Conservation (phyloP, 108 stramenopile species). For the Epithemia pelagica region DNA sequence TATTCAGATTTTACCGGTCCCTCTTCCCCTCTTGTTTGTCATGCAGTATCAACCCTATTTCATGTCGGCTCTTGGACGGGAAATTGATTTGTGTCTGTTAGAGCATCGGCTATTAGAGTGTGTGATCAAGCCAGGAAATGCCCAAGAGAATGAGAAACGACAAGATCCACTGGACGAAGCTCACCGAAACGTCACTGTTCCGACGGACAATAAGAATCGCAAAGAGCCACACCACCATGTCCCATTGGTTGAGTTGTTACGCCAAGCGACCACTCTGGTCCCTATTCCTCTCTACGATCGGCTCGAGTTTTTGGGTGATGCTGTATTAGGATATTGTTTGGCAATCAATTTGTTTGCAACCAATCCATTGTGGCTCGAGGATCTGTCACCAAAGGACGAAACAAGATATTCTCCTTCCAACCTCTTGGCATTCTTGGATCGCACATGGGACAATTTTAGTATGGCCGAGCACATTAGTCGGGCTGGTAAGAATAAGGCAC, state of each 20-base stretch:
- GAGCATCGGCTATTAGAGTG: neutral
- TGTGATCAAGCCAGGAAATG: neutral
- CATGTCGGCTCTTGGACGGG: constrained; percentile 38
- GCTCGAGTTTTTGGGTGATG: constrained; percentile 56
- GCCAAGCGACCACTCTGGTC: constrained; percentile 23
- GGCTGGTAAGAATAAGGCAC: neutral
- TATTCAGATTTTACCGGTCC: constrained; percentile 31
- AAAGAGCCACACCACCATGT: neutral
- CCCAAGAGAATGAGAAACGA: neutral
- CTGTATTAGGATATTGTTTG: constrained; percentile 37
- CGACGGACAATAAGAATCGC: neutral
- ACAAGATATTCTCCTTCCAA: constrained; percentile 7
- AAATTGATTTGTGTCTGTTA: neutral
- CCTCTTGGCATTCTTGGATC: constrained; percentile 20
- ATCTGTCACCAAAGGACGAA: constrained; percentile 6
- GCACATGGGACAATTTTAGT: neutral
- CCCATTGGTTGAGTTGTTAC: constrained; percentile 4
- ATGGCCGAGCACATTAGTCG: constrained; percentile 1
- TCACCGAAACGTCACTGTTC: constrained; percentile 1
- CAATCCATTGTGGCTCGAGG: too few relatives aligned
- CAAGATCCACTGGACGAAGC: neutral
- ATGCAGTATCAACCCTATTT: constrained; percentile 22
- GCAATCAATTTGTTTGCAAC: constrained; percentile 35
- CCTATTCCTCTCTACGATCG: constrained; percentile 31
- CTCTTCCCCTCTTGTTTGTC: constrained; percentile 42